These are phyloP conservation scores for Orobanche coerulescens DNA, from an alignment of 257 asterid species.

Conservation along the genomic window DNA sequence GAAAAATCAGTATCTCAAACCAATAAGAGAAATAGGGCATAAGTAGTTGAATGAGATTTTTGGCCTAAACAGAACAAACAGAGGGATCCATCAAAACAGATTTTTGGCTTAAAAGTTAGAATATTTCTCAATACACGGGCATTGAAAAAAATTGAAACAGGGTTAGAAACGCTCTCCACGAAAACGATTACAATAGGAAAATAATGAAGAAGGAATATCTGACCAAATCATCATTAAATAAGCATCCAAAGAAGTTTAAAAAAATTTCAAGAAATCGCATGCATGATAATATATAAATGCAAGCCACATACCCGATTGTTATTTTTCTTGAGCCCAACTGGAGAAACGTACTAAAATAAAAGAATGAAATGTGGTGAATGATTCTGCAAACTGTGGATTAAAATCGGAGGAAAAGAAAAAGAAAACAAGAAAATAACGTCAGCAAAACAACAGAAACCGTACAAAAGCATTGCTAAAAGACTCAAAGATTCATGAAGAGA, in stretches of 20 bases:
- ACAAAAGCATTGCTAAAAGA: slow-evolving; percentile 23
- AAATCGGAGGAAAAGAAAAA: slow-evolving; percentile 15
- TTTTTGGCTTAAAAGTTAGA: background rate
- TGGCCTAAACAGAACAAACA: slow-evolving; percentile 7
- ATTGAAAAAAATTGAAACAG: background rate
- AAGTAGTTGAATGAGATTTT: slow-evolving; percentile 1
- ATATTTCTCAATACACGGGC: background rate
- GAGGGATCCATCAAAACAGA: too few relatives aligned
- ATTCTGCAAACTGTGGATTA: slow-evolving; percentile 21
- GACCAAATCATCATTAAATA: background rate
- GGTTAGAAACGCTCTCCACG: background rate
- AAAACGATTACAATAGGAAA: background rate
- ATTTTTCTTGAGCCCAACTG: slow-evolving; percentile 17
- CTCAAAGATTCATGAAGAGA: slow-evolving; percentile 21
- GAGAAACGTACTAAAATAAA: slow-evolving; percentile 10
- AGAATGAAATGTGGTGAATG: slow-evolving; percentile 5
- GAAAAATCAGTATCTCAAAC: background rate
- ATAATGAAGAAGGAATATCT: background rate
- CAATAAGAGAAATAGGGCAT: background rate
- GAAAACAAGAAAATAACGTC: slow-evolving; percentile 11
- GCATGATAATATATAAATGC: background rate
- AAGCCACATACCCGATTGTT: slow-evolving; percentile 20
- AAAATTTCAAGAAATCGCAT: background rate
- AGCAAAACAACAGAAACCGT: slow-evolving; percentile 23
- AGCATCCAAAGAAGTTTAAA: background rate